Base-by-base conservation (phyloP, 2,329 filamentous ascomycete species). In the Rhynchosporium graminicola region DNA sequence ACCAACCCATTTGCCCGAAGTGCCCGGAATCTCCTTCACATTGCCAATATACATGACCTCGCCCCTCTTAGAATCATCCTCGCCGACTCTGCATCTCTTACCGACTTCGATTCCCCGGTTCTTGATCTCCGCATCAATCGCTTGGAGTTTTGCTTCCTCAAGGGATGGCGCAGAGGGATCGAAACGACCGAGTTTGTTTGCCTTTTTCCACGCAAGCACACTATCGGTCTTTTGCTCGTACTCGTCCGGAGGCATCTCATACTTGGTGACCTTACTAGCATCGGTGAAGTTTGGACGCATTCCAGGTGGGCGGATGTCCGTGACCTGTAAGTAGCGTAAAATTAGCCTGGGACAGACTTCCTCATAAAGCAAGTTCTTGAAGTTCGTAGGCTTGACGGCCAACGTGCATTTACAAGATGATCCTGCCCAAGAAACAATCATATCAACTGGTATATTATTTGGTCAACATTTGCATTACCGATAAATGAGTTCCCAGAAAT, bases 101-200 rank as follows among this genome's bases (percentile, higher is more conserved):
- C 86, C 87, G 10, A 83, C 80, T 58, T 76, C 79, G 68, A 90
- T 88, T 77, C 88, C 87, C 75, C 88, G 85, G 60, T 83, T 82
- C 67, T 83, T 79, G 67, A 97, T 81, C 72, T 96, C 91, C 61
- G 84, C 83, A 68, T 87, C 82, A 47, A 88, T 82, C 45, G 87
- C 87, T 15, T 84, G 82, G 62, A 90, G 79, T 74, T 90, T 90
- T 66, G 90, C 84, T 73, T 91, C 82, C 74, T 92, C 88, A 28
- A 89, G 84, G 64, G 82, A 85, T 20, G 90, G 87, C 7, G 92
- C 91, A 70, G 88, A 82, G 12, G 95, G 95, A 74, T 98, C 92
- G 77, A 99, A 99, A 42, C 95, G 91, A 57, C 95, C 95, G n/a
- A 98, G 85, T 75, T 96, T 93, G 76, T 97, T 88, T n/a, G 87